Evolutionary conservation across 495 filamentous ascomycete genomes (phyloP), one percentile per base, ranked within the genome.

Genomic region (Aspergillus biplanus): DNA sequence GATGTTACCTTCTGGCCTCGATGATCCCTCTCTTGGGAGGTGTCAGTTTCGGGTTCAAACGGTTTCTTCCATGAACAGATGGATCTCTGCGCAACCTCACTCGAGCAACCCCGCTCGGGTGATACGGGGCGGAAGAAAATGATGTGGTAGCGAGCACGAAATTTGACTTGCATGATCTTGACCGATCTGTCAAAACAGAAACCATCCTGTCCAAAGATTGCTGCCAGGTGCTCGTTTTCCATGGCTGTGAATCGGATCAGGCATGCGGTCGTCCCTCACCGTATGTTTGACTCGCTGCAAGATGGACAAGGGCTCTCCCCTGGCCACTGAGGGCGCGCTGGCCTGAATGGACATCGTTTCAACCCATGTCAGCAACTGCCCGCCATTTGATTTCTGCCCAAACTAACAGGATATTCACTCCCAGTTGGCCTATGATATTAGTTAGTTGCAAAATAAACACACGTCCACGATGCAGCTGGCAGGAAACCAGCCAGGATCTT

Each of bases 321-420:
- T 58, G 59, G 33, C 31, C 58, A 59, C 47, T 58, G 34, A 21
- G 11, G 33, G 34, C n/a, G 52, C 61, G 66, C 39, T 63, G 39
- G 39, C 58, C 61, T 11, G 55, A 42, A 48, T 56, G 16, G 54
- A 59, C 16, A 35, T 52, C 52, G 55, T 11, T 15, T 44, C 39
- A 52, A 58, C 8, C 37, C 42, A 53, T 52, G 47, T 55, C 54
- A 62, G 44, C 34, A 49, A 13, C 39, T 59, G 48, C 52, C 56
- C 44, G 56, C 52, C 33, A 58, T 71, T 63, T 60, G 53, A 35
- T 71, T 71, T 68, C 61, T 71, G 69, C 69, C 69, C 65, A 68
- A 71, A 58, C 63, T 50, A 63, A 50, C 59, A 59, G 62, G 46
- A 52, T 55, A 15, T 57, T 33, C 21, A 34, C 52, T 46, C 35